Percentiles rank a stretch among this genome's conserved stretches.
These are phyloP conservation scores for Brassica hybrid DNA, from an alignment of 441 rosid genomes.

Conservation along the genomic window DNA sequence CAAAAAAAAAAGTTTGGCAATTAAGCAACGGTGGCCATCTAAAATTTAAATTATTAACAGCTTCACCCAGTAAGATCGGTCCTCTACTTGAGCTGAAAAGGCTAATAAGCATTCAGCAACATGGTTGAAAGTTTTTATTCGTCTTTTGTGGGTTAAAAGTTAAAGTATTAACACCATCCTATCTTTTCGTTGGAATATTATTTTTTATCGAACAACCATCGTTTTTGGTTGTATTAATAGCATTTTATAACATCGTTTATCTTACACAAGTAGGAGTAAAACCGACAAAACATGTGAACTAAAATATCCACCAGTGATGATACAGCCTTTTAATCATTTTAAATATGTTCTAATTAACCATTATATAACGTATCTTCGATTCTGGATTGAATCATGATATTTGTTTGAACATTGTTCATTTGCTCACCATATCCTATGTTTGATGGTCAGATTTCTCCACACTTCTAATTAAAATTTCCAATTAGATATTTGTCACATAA, in stretches of 20 bases:
- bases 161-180: not conserved
- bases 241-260: slow-evolving; percentile 5
- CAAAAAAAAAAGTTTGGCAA: no score
- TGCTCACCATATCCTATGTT: slow-evolving; percentile 3
- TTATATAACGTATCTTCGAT: slow-evolving; percentile 3
- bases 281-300: slow-evolving; percentile 43
- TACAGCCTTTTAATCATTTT: slow-evolving; percentile 37
- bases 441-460: not conserved
- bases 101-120: not conserved
- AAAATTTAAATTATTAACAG: not conserved
- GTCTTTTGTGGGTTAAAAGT: slow-evolving; percentile 16
- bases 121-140: slow-evolving; percentile 23
- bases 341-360: slow-evolving; percentile 28
- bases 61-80: slow-evolving; percentile 13
- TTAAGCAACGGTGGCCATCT: not conserved
- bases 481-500: not conserved
- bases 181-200: not conserved
- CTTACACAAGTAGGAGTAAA: slow-evolving; percentile 17
- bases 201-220: not conserved
- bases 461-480: not conserved
- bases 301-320: slow-evolving; percentile 27
- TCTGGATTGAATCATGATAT: slow-evolving; percentile 17
- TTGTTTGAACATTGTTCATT: slow-evolving; percentile 1
- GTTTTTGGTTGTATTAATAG: not conserved
- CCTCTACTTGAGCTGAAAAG: not conserved